These are phyloP conservation scores for Taphrina communis DNA, from an alignment of 1,139 yeast species.

Conservation along the genomic window DNA sequence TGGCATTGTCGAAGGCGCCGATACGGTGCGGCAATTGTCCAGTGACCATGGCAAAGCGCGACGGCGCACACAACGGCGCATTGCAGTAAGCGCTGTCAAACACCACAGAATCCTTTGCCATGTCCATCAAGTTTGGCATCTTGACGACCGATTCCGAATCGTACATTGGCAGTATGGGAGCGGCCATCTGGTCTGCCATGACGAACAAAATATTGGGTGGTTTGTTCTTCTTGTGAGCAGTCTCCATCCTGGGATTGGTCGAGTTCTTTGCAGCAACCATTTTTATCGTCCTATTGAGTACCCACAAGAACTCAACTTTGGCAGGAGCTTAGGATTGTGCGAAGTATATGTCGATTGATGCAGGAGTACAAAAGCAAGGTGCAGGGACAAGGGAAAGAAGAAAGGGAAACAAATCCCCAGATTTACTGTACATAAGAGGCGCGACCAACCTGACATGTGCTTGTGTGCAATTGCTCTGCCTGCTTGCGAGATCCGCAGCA, in stretches of 20 bases:
- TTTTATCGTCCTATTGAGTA: neutral
- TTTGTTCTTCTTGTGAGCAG: conserved; percentile 10
- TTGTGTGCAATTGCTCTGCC: neutral
- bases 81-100: conserved; percentile 39
- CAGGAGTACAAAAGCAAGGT: neutral
- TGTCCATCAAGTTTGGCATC: conserved; percentile 39
- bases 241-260: neutral
- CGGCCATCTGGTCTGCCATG: conserved; percentile 42
- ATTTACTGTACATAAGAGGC: neutral
- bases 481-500: conserved; percentile 1
- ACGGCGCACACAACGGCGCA: conserved; percentile 39
- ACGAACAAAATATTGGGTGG: conserved; percentile 39
- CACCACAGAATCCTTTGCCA: conserved; percentile 36
- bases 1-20: conserved; percentile 39
- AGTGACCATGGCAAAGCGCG: conserved; percentile 40
- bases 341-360: neutral
- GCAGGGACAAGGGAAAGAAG: neutral
- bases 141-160: conserved; percentile 29
- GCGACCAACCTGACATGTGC: neutral
- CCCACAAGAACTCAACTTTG: too few species aligned
- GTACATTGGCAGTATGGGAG: conserved; percentile 39
- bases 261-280: conserved; percentile 14
- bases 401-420: conserved; percentile 1
- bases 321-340: too few species aligned
- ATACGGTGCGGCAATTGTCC: conserved; percentile 40